Base-by-base conservation (phyloP, 1,284 basidiomycete genomes). In the Cutaneotrichosporon sp. region DNA sequence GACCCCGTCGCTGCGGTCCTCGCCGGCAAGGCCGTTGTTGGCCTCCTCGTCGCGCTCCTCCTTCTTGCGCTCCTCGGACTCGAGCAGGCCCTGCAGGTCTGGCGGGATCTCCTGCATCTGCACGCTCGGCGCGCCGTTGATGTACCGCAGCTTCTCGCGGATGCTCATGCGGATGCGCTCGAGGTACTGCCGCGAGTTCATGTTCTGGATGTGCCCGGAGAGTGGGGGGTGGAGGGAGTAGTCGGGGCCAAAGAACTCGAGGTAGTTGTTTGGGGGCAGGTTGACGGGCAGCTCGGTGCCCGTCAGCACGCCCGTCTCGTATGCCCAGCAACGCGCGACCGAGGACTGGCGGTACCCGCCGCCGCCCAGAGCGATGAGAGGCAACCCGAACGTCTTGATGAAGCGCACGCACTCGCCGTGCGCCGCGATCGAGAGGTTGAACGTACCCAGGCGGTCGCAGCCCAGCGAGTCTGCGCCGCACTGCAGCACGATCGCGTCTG, bases 371-470 rank as follows among this genome's bases (percentile, higher is more conserved):
- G 97, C 90, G 18, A 99, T 83, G 6, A 98, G 81, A 0, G 95
- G 95, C 0, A 97, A 85, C 63, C 89, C 88, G 81, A 92, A 98
- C 59, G 89, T 89, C 70, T 95, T 89, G 62, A 98, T 92, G 78
- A 95, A 97, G 71, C 95, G 89, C 14, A 99, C 95, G 76, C 95
- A 98, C 80, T 98, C 95, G 36, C 95, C 95, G 72, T 99, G 95
- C 0, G 94, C 95, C n/a, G 92, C 90, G 67, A 98, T 98, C n/a
- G 91, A 95, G 13, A 99, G 84, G 73, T 99, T 99, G 85, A 99
- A 99, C 1, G 94, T 94, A 24, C 95, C 95, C 0, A 99, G 82
- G 49, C 95, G 83, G 77, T 99, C 97, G 67, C 92, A 91, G 1
- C 95, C 95, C 4, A 99, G 83, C 10, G 92, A 97, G 75, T 99